Evolutionary conservation across 768 basidiomycete species (phyloP).

Genomic region (Gloeophyllum trabeum): DNA sequence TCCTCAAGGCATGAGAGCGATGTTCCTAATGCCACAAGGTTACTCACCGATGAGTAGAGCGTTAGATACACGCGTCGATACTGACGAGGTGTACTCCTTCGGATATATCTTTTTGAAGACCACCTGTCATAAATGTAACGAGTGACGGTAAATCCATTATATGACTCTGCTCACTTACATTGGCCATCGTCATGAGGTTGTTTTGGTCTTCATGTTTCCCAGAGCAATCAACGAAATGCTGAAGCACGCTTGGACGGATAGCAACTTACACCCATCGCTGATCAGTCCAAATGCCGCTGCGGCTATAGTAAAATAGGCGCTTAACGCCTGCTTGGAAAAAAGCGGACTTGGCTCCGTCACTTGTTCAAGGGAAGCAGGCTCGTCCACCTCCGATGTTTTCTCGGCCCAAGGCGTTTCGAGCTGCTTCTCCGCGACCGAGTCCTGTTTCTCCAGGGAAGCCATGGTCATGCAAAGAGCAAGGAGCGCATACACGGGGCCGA

Average conservation of each 20-base stretch:
- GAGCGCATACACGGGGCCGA: too few relatives aligned
- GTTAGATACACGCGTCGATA: constrained; percentile 64
- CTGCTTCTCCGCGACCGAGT: too few relatives aligned
- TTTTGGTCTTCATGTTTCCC: constrained; percentile 40
- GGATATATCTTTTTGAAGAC: constrained; percentile 57
- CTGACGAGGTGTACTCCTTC: constrained; percentile 41
- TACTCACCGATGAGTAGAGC: constrained; percentile 53
- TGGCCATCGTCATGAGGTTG: constrained; percentile 60
- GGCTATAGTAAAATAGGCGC: constrained; percentile 51
- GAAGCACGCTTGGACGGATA: background rate
- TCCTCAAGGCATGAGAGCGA: constrained; percentile 2
- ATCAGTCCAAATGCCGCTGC: constrained; percentile 58
- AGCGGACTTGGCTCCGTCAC: too few relatives aligned
- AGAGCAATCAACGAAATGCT: constrained; percentile 13
- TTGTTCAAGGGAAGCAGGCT: too few relatives aligned
- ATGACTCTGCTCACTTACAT: too few relatives aligned
- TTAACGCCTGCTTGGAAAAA: constrained; percentile 32
- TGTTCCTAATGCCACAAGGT: constrained; percentile 4
- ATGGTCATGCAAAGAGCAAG: too few relatives aligned
- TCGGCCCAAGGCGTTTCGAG: too few relatives aligned
- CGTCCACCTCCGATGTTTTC: too few relatives aligned
- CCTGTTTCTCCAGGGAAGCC: too few relatives aligned
- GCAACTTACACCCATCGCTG: constrained; percentile 41
- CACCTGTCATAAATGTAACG: constrained; percentile 27
- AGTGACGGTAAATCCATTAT: too few relatives aligned